Base-by-base conservation (phyloP, 371 early-diverging fungal species). In the Coemansia sp. region DNA sequence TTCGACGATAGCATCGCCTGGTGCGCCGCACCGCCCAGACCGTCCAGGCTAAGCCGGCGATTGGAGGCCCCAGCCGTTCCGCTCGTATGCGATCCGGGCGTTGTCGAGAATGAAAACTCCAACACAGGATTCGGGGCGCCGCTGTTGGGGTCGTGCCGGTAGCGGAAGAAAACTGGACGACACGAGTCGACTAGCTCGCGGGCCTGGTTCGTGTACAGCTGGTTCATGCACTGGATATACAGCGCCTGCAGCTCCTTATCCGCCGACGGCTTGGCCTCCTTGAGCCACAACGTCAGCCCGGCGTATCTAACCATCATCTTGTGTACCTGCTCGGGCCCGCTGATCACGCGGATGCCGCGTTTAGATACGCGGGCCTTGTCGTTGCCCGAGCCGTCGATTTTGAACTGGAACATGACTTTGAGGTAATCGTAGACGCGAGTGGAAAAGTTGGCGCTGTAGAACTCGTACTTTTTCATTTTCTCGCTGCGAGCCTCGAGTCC, bases 281-380 rank as follows among this genome's bases (percentile, higher is more conserved):
- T 90, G 56, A 95, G 83, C 96, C 97, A 98, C n/a, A 87, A 68
- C 41, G 90, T 83, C 58, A 95, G 81, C 0, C 91, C 91, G n/a
- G 90, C 87, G 59, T 91, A 95, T 66, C 85, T 85, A 57, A 86
- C 86, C 42, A 95, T 75, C 48, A 84, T 82, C 55, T 87, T 85
- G 77, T 94, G 92, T 5, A 94, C 72, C 0, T 79, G 66, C 33
- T 90, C 92, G 57, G 94, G 92, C 11, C 80, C 85, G 63, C 62
- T 61, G 14, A 79, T 59, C 36, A 68, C 7, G 5, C 62, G 64
- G 11, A 80, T 50, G 26, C 74, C 74, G 31, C 66, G 65, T 2
- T 43, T 48, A 0, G 48, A 42, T 5, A 42, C 26, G 0, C 66
- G 63, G 12, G 60, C 51, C 57, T 72, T 72, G 63, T 72, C 72